These are phyloP conservation scores for Hypericum perforatum DNA, from an alignment of 345 rosid genomes.

Conservation along the genomic window DNA sequence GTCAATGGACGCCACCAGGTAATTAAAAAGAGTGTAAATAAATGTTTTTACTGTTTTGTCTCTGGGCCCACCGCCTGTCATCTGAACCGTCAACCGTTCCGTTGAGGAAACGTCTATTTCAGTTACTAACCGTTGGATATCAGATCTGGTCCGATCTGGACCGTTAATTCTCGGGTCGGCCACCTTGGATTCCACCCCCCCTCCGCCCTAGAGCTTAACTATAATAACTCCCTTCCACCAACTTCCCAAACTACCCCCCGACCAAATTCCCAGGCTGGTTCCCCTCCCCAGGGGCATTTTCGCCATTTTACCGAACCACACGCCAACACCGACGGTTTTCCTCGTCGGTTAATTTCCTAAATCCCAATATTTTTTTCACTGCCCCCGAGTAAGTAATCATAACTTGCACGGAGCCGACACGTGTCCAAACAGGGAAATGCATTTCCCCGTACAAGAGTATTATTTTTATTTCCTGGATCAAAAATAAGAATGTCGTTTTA, in stretches of 20 bases:
- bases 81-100: constrained; percentile 32
- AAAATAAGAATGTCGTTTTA: too few relatives aligned
- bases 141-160: constrained; percentile 32
- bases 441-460: neutral
- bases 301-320: constrained; percentile 2
- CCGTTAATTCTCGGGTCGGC: constrained; percentile 34
- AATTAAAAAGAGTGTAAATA: neutral
- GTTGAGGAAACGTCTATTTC: neutral
- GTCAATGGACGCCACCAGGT: constrained; percentile 54
- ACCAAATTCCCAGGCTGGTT: too few relatives aligned
- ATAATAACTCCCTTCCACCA: neutral
- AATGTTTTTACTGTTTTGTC: neutral
- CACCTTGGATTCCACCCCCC: constrained; percentile 15
- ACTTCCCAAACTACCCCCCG: too few relatives aligned
- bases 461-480: too few relatives aligned
- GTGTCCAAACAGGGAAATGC: neutral
- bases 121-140: constrained; percentile 16
- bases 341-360: constrained; percentile 1
- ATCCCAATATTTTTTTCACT: constrained; percentile 31
- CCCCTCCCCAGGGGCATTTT: constrained; percentile 11
- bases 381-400: too few relatives aligned
- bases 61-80: constrained; percentile 4
- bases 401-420: constrained; percentile 9
- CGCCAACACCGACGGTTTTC: constrained; percentile 16
- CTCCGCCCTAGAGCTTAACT: neutral